A percentile compares a stretch with the other conserved stretches of the same genome.
Conservation (phyloP, 2,329 filamentous ascomycete species). For the Lasiodiplodia theobromae region DNA sequence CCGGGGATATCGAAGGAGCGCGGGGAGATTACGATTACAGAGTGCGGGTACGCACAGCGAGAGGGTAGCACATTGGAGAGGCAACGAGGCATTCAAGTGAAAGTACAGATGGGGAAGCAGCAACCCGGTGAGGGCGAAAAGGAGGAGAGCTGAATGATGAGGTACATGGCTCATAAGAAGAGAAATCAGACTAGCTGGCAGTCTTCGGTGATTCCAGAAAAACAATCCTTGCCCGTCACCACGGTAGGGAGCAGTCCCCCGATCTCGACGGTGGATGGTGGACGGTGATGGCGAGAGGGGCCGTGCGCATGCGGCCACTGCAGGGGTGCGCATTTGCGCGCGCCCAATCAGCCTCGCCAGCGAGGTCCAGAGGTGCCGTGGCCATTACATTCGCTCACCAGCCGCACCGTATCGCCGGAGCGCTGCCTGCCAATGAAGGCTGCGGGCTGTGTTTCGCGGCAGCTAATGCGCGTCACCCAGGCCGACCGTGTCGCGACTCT, state of each 20-base stretch:
- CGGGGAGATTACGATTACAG: constrained; percentile 19
- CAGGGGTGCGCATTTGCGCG: not conserved
- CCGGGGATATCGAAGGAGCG: not conserved
- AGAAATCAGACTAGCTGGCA: not conserved
- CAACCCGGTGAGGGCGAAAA: constrained; percentile 2
- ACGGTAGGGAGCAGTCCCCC: not conserved
- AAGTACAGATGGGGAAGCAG: constrained; percentile 23
- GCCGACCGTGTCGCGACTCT: not conserved
- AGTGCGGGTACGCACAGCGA: not conserved
- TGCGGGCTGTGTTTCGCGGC: not conserved
- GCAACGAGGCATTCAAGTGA: not conserved
- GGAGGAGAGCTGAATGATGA: constrained; percentile 1
- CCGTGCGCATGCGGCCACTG: constrained; percentile 1
- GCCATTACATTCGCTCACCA: constrained; percentile 12
- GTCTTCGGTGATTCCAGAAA: constrained; percentile 14
- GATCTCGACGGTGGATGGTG: constrained; percentile 19
- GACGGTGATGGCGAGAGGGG: not conserved
- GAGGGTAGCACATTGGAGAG: not conserved
- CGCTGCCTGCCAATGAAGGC: constrained; percentile 16
- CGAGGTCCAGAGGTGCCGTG: not conserved
- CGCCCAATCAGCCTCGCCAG: constrained; percentile 14
- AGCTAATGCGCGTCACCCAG: constrained; percentile 28
- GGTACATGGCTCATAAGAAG: constrained; percentile 6
- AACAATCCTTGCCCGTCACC: not conserved
- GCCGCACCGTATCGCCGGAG: constrained; percentile 9